A percentile compares a stretch with the other conserved stretches of the same genome.
Conservation (phyloP, 768 basidiomycete genomes). For the Lactarius deliciosus region DNA sequence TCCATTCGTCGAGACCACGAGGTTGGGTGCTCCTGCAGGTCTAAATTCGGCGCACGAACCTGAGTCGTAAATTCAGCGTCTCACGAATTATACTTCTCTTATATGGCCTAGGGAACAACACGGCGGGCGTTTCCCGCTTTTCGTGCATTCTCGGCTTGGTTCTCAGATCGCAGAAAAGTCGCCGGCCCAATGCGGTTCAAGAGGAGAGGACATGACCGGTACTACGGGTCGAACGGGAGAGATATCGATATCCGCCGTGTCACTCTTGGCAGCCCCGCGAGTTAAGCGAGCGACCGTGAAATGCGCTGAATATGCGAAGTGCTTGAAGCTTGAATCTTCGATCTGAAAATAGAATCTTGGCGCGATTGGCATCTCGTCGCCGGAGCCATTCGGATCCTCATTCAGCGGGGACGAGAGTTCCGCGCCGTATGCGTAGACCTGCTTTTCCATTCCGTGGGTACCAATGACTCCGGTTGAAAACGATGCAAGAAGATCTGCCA, state of each 20-base stretch:
- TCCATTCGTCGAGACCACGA: not conserved
- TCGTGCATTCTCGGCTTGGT: not conserved
- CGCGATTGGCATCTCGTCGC: not conserved
- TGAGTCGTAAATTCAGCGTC: not conserved
- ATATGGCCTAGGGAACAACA: not conserved
- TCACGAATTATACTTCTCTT: not conserved
- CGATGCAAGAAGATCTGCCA: no score
- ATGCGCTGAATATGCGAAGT: not conserved
- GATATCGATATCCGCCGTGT: not conserved
- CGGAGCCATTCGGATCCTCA: not conserved
- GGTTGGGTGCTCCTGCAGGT: not conserved
- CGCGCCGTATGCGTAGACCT: no score
- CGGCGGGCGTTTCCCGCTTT: not conserved
- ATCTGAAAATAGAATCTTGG: constrained; percentile 1
- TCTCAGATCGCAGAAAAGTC: not conserved
- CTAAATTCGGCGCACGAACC: not conserved
- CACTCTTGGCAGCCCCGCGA: not conserved
- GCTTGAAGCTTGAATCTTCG: not conserved
- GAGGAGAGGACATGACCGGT: not conserved
- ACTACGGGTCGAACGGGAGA: not conserved
- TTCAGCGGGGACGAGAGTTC: not conserved
- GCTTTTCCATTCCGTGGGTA: no score
- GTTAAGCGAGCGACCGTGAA: not conserved
- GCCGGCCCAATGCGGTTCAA: not conserved
- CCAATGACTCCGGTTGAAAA: no score